Percentiles rank a stretch among this genome's conserved stretches.
These are phyloP conservation scores for Ramalina intermedia DNA, from an alignment of 495 filamentous ascomycete genomes.

Conservation along the genomic window DNA sequence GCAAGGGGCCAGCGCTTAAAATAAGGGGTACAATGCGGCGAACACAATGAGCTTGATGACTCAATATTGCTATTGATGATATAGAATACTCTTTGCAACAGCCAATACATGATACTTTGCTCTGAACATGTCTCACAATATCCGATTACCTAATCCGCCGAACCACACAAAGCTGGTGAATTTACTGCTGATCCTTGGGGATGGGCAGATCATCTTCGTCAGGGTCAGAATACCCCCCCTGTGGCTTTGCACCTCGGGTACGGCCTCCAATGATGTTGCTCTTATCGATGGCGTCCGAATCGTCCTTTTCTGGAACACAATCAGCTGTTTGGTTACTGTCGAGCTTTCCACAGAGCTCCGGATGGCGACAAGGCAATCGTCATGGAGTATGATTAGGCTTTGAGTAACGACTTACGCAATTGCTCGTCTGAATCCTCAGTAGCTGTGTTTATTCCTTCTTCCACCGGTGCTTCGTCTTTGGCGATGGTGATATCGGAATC, in stretches of 20 bases:
- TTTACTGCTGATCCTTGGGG: slow-evolving; percentile 1
- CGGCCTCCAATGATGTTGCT: slow-evolving; percentile 32
- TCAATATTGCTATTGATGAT: too few relatives aligned
- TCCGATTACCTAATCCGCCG: too few relatives aligned
- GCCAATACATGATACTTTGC: too few relatives aligned
- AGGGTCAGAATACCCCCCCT: slow-evolving; percentile 35
- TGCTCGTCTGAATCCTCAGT: slow-evolving; percentile 35
- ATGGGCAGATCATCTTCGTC: slow-evolving; percentile 31
- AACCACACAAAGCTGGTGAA: too few relatives aligned
- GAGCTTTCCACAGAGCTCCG: not conserved
- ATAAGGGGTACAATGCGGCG: too few relatives aligned
- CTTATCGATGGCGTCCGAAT: slow-evolving; percentile 37
- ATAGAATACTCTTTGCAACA: too few relatives aligned
- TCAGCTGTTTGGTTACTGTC: not conserved
- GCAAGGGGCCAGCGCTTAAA: too few relatives aligned
- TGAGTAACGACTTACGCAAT: slow-evolving; percentile 27
- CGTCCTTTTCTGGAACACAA: slow-evolving; percentile 28
- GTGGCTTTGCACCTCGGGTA: slow-evolving; percentile 32
- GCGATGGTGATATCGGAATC: slow-evolving; percentile 34
- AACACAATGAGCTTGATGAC: too few relatives aligned
- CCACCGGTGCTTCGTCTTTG: slow-evolving; percentile 32
- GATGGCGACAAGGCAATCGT: not conserved
- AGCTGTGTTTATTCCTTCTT: slow-evolving; percentile 30
- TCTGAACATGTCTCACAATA: too few relatives aligned
- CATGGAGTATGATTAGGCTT: not conserved